Evolutionary conservation across 2,329 filamentous ascomycete species (phyloP).

Genomic region (Tolypocladium tropicale): DNA sequence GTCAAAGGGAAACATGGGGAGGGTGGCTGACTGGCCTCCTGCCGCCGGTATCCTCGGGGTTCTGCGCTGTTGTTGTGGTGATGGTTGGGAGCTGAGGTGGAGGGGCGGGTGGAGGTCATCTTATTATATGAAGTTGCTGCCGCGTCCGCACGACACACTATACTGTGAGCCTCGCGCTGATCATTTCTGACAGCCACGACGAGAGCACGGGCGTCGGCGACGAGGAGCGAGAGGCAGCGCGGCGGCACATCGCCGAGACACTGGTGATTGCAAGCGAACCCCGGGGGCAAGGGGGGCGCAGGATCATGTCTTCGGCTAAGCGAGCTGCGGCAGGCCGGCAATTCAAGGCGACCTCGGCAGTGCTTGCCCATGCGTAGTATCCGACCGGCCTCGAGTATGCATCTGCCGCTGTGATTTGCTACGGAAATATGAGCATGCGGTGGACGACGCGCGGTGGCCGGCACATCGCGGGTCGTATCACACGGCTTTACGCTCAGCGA

Average conservation of each 20-base stretch:
- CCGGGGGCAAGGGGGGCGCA: neutral
- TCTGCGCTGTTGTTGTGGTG: neutral
- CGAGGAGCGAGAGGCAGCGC: neutral
- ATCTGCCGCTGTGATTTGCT: neutral
- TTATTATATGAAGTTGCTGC: neutral
- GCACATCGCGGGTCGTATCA: neutral
- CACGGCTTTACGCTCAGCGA: neutral
- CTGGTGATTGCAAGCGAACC: neutral
- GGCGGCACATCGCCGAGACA: neutral
- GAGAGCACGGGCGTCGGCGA: neutral
- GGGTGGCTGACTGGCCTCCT: neutral
- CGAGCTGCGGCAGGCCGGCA: neutral
- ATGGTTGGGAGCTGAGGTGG: neutral
- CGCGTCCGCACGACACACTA: neutral
- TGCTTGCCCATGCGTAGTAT: neutral
- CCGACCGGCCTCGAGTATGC: neutral
- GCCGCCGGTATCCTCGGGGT: neutral
- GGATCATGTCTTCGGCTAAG: neutral
- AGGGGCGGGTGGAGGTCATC: neutral
- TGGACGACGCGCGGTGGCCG: neutral
- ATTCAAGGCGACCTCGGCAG: neutral
- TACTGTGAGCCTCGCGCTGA: neutral
- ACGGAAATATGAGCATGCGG: neutral
- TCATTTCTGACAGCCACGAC: neutral
- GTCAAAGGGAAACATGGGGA: constrained; percentile 46